Evolutionary conservation across 192 early-diverging fungal species (phyloP), one percentile per base, ranked within the genome.

Genomic region (Rhizophagus clarus): DNA sequence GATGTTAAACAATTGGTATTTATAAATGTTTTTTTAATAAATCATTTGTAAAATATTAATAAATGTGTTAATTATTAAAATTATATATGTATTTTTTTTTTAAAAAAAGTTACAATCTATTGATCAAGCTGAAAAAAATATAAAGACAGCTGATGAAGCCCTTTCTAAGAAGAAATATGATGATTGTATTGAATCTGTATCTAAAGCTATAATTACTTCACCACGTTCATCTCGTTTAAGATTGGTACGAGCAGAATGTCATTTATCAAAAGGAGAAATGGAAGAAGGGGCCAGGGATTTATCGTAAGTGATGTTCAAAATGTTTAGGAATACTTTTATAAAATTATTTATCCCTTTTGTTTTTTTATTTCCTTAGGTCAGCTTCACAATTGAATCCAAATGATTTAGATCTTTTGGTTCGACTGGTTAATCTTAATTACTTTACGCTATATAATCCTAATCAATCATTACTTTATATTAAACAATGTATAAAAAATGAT

Each of bases 401-500:
- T 26, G 89, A 92, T 70, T 87, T 90, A 5, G 87, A 89, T 15
- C 77, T 93, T 24, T 85, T 91, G 40, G 81, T 92, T 32, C 84
- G 86, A 45, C 84, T 99, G 29, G 91, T 92, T 15, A 87, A 89
- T 34, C 88, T 98, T 76, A 92, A 93, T 77, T 92, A 89, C 68
- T 89, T 88, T 76, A 84, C 84, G 4, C 75, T 95, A 42, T 86
- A 96, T 56, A 93, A 96, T 87, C 88, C 90, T 1, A 85, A 89
- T 79, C 89, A 89, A 34, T 93, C 95, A 11, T 67, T 96, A 40
- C 80, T 87, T 1, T 87, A 88, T 75, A 86, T 94, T 77, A 96
- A 97, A 68, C 94, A 95, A 75, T 98, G 97, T 82, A 85, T 97
- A 15, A 89, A 91, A 32, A 91, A 92, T 6, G 97, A 99, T 81